phyloP scores from a whole-genome alignment of 192 early-diverging fungal species.

The Coemansia sp. region DNA sequence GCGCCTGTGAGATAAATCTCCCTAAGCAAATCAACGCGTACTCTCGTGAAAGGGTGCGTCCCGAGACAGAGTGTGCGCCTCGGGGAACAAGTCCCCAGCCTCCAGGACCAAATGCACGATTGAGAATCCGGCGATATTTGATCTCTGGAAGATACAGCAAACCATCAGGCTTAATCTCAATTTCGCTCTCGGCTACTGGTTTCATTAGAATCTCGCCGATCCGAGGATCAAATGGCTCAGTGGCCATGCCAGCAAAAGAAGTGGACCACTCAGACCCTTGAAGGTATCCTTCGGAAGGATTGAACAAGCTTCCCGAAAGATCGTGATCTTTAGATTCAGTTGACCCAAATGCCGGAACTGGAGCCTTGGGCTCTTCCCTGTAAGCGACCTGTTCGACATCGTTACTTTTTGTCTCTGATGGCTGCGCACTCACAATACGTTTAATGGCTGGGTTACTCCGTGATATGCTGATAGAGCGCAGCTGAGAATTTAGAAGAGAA shows the following conservation, averaged over 20 bases:
- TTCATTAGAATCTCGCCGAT: conserved; percentile 69
- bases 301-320: conserved; percentile 34
- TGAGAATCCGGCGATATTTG: conserved; percentile 94
- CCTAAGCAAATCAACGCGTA: conserved; percentile 87
- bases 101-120: conserved; percentile 93
- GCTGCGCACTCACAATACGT: too few species aligned
- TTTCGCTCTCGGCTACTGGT: conserved; percentile 68
- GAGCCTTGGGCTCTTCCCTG: not conserved
- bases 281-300: conserved; percentile 42
- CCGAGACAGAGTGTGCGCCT: conserved; percentile 78
- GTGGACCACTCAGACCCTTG: conserved; percentile 60
- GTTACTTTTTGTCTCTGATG: too few species aligned
- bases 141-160: conserved; percentile 93
- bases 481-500: too few species aligned
- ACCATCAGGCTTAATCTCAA: conserved; percentile 97
- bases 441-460: too few species aligned
- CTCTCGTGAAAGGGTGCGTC: conserved; percentile 81
- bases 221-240: conserved; percentile 69
- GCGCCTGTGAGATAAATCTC: conserved; percentile 87
- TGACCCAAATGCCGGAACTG: conserved; percentile 4
- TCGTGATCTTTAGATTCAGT: conserved; percentile 13
- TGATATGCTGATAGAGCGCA: too few species aligned
- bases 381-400: too few species aligned
- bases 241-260: conserved; percentile 70
- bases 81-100: conserved; percentile 88